A percentile compares a stretch with the other conserved stretches of the same genome.
These are phyloP conservation scores for Guillardia theta DNA, from an alignment of 78 protist species.

Conservation along the genomic window DNA sequence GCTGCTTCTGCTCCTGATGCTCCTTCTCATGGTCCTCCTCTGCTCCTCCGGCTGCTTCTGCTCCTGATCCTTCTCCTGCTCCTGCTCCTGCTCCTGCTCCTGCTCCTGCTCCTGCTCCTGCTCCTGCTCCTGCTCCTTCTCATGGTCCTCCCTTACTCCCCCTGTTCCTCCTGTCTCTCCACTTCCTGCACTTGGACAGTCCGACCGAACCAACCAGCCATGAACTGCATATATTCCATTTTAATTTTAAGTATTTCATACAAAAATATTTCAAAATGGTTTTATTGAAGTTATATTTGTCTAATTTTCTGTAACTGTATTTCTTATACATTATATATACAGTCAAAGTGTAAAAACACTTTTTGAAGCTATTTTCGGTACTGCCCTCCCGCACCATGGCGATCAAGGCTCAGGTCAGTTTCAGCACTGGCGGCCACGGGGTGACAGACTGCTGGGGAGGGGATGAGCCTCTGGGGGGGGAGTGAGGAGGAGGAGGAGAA, in stretches of 20 bases:
- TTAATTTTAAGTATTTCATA: neutral
- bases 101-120: neutral
- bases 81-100: neutral
- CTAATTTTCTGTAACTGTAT: neutral
- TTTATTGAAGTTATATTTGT: neutral
- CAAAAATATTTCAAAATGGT: neutral
- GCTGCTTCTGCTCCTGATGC: neutral
- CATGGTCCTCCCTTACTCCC: neutral
- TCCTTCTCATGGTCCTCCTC: neutral
- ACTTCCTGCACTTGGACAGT: neutral
- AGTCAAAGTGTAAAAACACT: no score
- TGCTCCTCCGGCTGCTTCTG: neutral
- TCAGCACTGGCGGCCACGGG: no score
- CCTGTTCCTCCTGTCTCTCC: neutral
- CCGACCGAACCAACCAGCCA: no score
- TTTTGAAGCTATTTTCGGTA: no score
- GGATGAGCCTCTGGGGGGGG: no score
- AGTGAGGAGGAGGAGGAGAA: no score
- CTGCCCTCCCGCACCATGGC: no score
- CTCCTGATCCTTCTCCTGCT: neutral
- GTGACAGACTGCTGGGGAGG: no score
- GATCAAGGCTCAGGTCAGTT: no score
- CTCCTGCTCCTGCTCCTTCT: neutral
- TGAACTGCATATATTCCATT: neutral
- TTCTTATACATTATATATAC: no score